Conservation (phyloP, 2,329 filamentous ascomycete species). For the Metarhizium brunneum region DNA sequence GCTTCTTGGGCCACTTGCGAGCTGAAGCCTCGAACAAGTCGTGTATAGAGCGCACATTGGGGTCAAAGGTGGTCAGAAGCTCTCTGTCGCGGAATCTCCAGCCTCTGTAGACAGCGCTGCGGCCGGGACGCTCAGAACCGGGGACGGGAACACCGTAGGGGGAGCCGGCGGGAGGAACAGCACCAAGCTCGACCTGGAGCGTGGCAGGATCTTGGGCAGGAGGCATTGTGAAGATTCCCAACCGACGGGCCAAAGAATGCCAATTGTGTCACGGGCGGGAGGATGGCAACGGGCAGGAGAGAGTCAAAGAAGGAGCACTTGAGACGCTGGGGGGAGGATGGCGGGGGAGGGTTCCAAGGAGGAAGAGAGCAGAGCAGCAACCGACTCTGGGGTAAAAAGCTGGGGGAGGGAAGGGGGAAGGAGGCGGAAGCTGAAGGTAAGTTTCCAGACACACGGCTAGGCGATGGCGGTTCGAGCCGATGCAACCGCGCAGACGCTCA, state of each 20-base stretch:
- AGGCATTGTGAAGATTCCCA: slow-evolving; percentile 18
- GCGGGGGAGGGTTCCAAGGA: not conserved
- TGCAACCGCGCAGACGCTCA: slow-evolving; percentile 4
- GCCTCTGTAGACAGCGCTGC: slow-evolving; percentile 73
- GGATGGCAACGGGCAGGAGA: not conserved
- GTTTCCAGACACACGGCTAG: not conserved
- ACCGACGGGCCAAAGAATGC: not conserved
- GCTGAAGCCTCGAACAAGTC: slow-evolving; percentile 69
- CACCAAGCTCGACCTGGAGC: slow-evolving; percentile 43
- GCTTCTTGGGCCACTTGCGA: slow-evolving; percentile 53
- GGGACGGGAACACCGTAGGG: slow-evolving; percentile 74
- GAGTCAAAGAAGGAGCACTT: not conserved
- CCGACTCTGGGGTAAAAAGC: slow-evolving; percentile 1
- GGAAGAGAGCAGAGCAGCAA: not conserved
- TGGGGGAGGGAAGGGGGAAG: not conserved
- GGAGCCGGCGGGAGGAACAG: slow-evolving; percentile 60
- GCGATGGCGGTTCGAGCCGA: not conserved
- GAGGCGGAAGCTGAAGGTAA: not conserved
- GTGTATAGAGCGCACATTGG: slow-evolving; percentile 61
- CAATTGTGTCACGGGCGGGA: not conserved
- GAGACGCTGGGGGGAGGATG: not conserved
- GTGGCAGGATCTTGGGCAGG: slow-evolving; percentile 24
- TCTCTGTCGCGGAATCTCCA: slow-evolving; percentile 65
- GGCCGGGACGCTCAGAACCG: slow-evolving; percentile 62
- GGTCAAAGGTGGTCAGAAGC: slow-evolving; percentile 63